These are phyloP conservation scores for Rhynchosporium graminicola DNA, from an alignment of 2,329 filamentous ascomycete genomes.

Conservation along the genomic window DNA sequence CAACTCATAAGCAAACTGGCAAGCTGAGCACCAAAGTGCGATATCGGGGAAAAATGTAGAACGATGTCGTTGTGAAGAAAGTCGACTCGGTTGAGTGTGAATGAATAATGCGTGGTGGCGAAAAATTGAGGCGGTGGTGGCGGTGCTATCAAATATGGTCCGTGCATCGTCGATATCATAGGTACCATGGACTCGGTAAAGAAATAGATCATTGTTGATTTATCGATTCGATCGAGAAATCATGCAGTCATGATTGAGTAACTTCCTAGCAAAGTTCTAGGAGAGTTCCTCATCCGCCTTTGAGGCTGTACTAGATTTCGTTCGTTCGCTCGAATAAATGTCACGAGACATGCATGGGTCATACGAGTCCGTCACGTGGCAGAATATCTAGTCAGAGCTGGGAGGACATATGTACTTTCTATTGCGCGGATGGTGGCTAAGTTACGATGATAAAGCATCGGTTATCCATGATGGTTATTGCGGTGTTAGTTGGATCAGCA, in stretches of 20 bases:
- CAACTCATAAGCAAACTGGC: constrained; percentile 10
- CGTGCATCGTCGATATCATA: not conserved
- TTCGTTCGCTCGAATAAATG: not conserved
- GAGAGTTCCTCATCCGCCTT: too few relatives aligned
- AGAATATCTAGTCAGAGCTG: not conserved
- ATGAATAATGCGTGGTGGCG: constrained; percentile 5
- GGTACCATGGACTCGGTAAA: not conserved
- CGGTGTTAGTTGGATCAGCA: not conserved
- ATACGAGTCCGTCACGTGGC: not conserved
- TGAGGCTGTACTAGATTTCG: too few relatives aligned
- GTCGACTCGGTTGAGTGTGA: not conserved
- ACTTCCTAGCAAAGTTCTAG: not conserved
- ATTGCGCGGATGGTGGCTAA: constrained; percentile 1
- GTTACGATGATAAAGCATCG: too few relatives aligned
- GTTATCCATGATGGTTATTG: too few relatives aligned
- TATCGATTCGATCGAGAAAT: not conserved
- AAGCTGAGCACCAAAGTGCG: not conserved
- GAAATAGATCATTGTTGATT: not conserved
- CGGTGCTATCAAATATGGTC: not conserved
- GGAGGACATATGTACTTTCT: not conserved
- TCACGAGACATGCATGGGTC: not conserved
- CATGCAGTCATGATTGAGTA: not conserved
- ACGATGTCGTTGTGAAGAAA: not conserved
- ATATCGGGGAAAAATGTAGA: not conserved
- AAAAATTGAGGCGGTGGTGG: constrained; percentile 4